These are phyloP conservation scores for Candida cerambycidarum DNA, from an alignment of 805 yeast species.

Conservation along the genomic window DNA sequence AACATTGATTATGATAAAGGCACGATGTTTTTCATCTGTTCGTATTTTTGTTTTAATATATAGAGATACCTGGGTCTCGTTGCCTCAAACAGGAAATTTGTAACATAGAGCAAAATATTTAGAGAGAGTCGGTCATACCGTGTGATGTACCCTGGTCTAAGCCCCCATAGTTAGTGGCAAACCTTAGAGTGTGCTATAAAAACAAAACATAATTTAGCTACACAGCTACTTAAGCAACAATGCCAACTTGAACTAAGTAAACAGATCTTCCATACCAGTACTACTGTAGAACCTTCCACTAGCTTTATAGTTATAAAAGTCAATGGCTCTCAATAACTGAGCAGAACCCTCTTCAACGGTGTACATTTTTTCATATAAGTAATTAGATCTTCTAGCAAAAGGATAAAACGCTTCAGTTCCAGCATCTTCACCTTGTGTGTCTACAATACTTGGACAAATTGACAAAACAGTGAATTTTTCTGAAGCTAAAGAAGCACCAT, in stretches of 20 bases:
- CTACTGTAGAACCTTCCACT: constrained; percentile 1
- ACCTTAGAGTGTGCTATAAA: too few relatives aligned
- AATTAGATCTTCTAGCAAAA: constrained; percentile 1
- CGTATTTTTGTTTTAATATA: too few relatives aligned
- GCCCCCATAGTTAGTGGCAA: too few relatives aligned
- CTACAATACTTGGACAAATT: constrained; percentile 4
- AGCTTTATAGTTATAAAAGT: constrained; percentile 2
- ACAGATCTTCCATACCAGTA: not conserved
- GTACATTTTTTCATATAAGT: not conserved
- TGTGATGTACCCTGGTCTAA: too few relatives aligned
- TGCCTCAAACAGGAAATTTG: too few relatives aligned
- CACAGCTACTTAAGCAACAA: too few relatives aligned
- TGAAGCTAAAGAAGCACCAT: not conserved
- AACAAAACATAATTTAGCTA: too few relatives aligned
- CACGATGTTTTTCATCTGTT: too few relatives aligned
- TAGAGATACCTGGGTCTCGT: too few relatives aligned
- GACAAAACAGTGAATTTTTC: constrained; percentile 3
- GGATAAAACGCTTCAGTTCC: not conserved
- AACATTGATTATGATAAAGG: too few relatives aligned
- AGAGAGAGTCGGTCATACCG: too few relatives aligned
- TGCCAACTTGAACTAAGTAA: not conserved
- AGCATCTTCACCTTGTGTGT: not conserved
- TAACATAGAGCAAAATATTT: too few relatives aligned
- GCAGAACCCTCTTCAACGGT: constrained; percentile 1
- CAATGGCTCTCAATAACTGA: constrained; percentile 5